These are phyloP conservation scores for Nakazawaea pomicola DNA, from an alignment of 805 yeast species.

Conservation along the genomic window DNA sequence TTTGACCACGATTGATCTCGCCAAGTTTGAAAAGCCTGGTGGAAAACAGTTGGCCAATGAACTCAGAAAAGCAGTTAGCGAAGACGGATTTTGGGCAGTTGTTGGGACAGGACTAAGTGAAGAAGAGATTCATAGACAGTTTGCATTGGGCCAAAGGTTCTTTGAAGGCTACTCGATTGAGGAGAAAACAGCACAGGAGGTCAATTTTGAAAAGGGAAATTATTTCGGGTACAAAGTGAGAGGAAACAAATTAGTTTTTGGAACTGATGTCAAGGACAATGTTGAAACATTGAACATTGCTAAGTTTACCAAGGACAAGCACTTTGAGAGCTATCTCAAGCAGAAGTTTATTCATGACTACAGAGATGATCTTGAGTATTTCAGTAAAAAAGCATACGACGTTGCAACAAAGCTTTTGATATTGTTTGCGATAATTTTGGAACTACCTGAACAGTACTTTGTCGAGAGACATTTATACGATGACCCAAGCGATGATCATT, in stretches of 20 bases:
- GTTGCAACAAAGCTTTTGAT: conserved; percentile 23
- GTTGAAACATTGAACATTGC: conserved; percentile 29
- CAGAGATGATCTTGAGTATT: conserved; percentile 19
- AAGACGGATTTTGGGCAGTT: conserved; percentile 31
- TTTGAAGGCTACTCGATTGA: conserved; percentile 23
- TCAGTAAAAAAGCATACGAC: conserved; percentile 23
- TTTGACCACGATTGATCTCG: conserved; percentile 24
- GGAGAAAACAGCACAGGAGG: conserved; percentile 23
- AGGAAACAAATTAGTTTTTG: conserved; percentile 28
- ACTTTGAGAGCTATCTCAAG: conserved; percentile 17
- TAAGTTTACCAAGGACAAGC: conserved; percentile 22
- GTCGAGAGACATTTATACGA: conserved; percentile 28
- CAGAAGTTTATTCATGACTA: conserved; percentile 23
- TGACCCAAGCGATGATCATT: conserved; percentile 30
- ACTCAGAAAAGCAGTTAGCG: conserved; percentile 23
- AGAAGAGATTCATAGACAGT: conserved; percentile 23
- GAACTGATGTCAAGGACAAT: conserved; percentile 26
- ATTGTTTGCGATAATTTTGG: conserved; percentile 30
- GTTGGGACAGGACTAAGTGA: conserved; percentile 23
- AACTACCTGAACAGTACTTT: conserved; percentile 29
- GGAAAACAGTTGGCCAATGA: conserved; percentile 26
- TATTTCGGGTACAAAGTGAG: conserved; percentile 29
- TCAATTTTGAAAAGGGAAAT: conserved; percentile 26
- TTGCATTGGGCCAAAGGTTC: conserved; percentile 26
- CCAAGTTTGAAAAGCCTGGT: conserved; percentile 23